Evolutionary conservation across 2,329 filamentous ascomycete species (phyloP).

Genomic region (Cytospora chrysosperma): DNA sequence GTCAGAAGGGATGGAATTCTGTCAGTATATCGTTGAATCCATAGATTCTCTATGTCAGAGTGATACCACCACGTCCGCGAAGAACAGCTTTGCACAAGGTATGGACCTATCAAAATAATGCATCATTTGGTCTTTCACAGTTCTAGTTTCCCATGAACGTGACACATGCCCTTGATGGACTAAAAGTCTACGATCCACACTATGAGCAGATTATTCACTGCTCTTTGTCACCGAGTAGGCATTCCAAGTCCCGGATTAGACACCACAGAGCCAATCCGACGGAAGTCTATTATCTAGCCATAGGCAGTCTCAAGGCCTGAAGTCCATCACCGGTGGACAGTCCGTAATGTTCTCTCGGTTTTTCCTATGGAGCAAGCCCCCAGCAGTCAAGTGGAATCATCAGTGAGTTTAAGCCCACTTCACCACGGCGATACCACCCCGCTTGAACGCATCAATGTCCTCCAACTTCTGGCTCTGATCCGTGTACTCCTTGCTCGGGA

Average conservation of each 20-base stretch:
- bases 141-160: neutral
- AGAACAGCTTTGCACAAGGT: neutral
- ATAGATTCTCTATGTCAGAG: neutral
- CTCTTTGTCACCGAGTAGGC: neutral
- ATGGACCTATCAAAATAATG: neutral
- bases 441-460: constrained; percentile 64
- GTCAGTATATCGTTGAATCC: neutral
- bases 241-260: neutral
- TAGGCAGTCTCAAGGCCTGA: neutral
- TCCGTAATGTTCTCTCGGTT: neutral
- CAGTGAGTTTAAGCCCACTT: constrained; percentile 47
- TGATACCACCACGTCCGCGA: neutral
- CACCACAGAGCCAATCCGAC: neutral
- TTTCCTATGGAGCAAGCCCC: neutral
- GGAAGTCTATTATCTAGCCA: neutral
- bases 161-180: neutral
- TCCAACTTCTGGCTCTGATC: constrained; percentile 61
- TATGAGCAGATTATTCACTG: neutral
- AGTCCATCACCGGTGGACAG: neutral
- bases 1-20: neutral
- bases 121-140: neutral
- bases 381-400: neutral
- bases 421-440: constrained; percentile 63
- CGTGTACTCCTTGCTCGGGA: constrained; percentile 76
- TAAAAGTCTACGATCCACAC: neutral